Percentiles rank a stretch among this genome's conserved stretches.
Evolutionary conservation across 768 basidiomycete genomes (phyloP).

Genomic region (Phanerochaete carnosa): DNA sequence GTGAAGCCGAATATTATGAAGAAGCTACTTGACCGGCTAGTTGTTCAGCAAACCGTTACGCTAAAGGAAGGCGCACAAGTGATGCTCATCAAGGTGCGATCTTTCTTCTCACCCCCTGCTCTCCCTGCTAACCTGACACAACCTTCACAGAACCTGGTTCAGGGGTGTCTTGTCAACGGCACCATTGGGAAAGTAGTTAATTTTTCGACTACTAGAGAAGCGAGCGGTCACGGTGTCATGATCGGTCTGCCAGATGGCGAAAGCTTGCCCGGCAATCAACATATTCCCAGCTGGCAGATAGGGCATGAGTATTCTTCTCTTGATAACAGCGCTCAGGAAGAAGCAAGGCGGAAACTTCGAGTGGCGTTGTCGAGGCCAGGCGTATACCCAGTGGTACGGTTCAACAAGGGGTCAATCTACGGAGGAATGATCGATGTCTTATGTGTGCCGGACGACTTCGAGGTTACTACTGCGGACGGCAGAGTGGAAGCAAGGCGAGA

Average conservation of each 20-base stretch:
- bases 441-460: constrained; percentile 55
- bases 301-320: not conserved
- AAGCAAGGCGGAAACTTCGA: not conserved
- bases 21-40: constrained; percentile 8
- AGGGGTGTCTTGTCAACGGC: constrained; percentile 69
- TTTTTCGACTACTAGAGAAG: constrained; percentile 33
- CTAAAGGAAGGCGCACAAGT: constrained; percentile 79
- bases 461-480: constrained; percentile 40
- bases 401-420: no score
- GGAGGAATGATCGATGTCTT: constrained; percentile 29
- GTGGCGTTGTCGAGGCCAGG: not conserved
- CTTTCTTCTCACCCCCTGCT: not conserved
- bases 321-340: not conserved
- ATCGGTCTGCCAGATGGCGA: not conserved
- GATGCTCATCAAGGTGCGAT: constrained; percentile 65
- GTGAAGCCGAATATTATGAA: not conserved
- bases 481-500: constrained; percentile 53
- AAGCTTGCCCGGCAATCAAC: not conserved
- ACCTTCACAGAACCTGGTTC: constrained; percentile 53
- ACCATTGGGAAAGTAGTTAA: constrained; percentile 54
- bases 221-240: not conserved
- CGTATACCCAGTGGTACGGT: not conserved
- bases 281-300: not conserved
- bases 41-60: constrained; percentile 20
- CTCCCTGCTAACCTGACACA: not conserved